These are phyloP conservation scores for Yamadazyma sp. DNA, from an alignment of 1,139 yeast genomes.

Conservation along the genomic window DNA sequence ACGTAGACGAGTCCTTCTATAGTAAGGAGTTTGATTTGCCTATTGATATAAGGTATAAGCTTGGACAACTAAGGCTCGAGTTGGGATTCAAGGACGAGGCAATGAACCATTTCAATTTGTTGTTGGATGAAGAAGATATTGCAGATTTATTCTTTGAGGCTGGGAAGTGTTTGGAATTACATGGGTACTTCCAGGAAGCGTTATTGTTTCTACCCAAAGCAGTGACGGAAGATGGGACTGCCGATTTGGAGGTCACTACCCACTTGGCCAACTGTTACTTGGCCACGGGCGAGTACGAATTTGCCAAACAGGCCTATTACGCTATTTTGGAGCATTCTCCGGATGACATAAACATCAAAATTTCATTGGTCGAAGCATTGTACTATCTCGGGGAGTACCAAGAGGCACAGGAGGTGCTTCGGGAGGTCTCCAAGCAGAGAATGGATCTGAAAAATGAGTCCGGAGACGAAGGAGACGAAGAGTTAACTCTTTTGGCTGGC, in stretches of 20 bases:
- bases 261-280: slow-evolving; percentile 77
- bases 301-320: slow-evolving; percentile 67
- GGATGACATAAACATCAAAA: slow-evolving; percentile 66
- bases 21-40: slow-evolving; percentile 56
- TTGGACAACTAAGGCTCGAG: slow-evolving; percentile 73
- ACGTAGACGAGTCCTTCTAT: slow-evolving; percentile 10
- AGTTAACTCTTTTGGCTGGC: neutral
- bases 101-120: slow-evolving; percentile 54
- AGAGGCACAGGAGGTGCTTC: slow-evolving; percentile 57
- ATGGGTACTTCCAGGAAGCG: slow-evolving; percentile 73
- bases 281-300: slow-evolving; percentile 66
- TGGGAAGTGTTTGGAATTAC: slow-evolving; percentile 69
- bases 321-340: slow-evolving; percentile 60
- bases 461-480: slow-evolving; percentile 1
- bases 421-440: slow-evolving; percentile 40
- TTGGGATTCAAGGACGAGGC: slow-evolving; percentile 71
- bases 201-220: slow-evolving; percentile 61
- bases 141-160: slow-evolving; percentile 77
- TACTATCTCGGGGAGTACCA: slow-evolving; percentile 69
- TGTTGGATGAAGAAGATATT: slow-evolving; percentile 60
- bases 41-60: slow-evolving; percentile 79
- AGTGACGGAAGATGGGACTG: slow-evolving; percentile 41
- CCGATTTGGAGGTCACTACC: slow-evolving; percentile 43
- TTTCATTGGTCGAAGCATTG: slow-evolving; percentile 80
- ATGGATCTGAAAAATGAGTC: slow-evolving; percentile 12